These are phyloP conservation scores for Yamadazyma philogaea DNA, from an alignment of 805 yeast species.

Conservation along the genomic window DNA sequence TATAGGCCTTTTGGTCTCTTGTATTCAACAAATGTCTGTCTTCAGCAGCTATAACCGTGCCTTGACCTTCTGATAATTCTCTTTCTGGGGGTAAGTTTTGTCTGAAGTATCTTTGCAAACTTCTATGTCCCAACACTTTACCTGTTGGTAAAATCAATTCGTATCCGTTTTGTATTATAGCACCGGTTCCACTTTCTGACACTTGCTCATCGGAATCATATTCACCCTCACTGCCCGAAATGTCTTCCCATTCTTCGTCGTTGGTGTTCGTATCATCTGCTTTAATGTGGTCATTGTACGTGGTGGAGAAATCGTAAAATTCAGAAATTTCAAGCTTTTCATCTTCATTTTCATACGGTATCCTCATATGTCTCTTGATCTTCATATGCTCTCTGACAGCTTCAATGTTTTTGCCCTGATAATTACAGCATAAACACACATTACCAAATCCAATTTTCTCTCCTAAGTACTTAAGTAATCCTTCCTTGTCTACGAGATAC, in stretches of 20 bases:
- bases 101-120: constrained; percentile 41
- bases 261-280: constrained; percentile 15
- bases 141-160: constrained; percentile 45
- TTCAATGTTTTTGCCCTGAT: constrained; percentile 79
- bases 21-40: constrained; percentile 47
- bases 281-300: constrained; percentile 40
- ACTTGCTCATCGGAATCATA: constrained; percentile 29
- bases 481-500: constrained; percentile 64
- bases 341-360: constrained; percentile 81
- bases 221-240: constrained; percentile 26
- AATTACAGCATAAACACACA: constrained; percentile 77
- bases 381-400: constrained; percentile 87
- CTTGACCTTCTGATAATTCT: constrained; percentile 45
- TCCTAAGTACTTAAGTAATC: constrained; percentile 70
- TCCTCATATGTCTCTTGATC: constrained; percentile 79
- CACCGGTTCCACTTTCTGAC: constrained; percentile 22
- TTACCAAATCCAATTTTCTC: constrained; percentile 82
- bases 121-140: constrained; percentile 41
- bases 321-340: constrained; percentile 74
- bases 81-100: constrained; percentile 45
- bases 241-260: constrained; percentile 42
- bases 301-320: constrained; percentile 78
- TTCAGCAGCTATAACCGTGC: constrained; percentile 48
- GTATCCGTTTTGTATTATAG: constrained; percentile 32
- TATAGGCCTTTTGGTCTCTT: constrained; percentile 38